phyloP scores from a whole-genome alignment of 768 basidiomycete genomes.

The Tylopilus intermedius region DNA sequence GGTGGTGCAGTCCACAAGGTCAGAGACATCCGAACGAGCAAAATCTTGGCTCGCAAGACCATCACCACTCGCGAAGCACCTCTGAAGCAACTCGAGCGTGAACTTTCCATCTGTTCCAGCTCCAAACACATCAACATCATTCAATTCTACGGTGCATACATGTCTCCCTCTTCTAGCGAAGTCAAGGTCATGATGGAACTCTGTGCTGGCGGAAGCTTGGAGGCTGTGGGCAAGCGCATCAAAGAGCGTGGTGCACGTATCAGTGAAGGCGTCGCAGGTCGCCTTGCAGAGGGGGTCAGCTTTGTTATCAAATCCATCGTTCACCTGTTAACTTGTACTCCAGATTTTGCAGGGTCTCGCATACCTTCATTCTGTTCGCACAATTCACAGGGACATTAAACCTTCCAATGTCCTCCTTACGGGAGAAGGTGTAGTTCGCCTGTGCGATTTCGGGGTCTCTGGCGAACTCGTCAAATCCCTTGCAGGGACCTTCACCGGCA shows the following conservation, averaged over 20 bases:
- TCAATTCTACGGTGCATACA: slow-evolving; percentile 88
- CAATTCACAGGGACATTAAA: slow-evolving; percentile 95
- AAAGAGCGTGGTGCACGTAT: slow-evolving; percentile 73
- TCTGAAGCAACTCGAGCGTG: slow-evolving; percentile 86
- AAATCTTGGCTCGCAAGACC: slow-evolving; percentile 90
- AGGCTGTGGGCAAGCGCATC: slow-evolving; percentile 82
- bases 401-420: slow-evolving; percentile 91
- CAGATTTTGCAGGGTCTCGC: slow-evolving; percentile 88
- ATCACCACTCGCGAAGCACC: slow-evolving; percentile 90
- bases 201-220: slow-evolving; percentile 84
- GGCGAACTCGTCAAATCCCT: slow-evolving; percentile 88
- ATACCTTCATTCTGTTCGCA: slow-evolving; percentile 85
- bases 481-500: slow-evolving; percentile 96
- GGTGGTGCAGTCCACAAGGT: slow-evolving; percentile 97
- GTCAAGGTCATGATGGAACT: slow-evolving; percentile 95
- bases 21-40: slow-evolving; percentile 70
- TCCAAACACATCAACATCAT: slow-evolving; percentile 86
- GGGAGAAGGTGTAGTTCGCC: slow-evolving; percentile 82
- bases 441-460: slow-evolving; percentile 96
- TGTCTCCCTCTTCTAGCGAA: slow-evolving; percentile 81
- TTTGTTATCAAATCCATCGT: neutral
- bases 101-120: slow-evolving; percentile 83
- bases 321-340: slow-evolving; percentile 7
- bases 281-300: slow-evolving; percentile 87
- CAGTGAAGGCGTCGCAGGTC: slow-evolving; percentile 84